A percentile compares a stretch with the other conserved stretches of the same genome.
Evolutionary conservation across 768 basidiomycete species (phyloP).

Genomic region (Suillus clintonianus): DNA sequence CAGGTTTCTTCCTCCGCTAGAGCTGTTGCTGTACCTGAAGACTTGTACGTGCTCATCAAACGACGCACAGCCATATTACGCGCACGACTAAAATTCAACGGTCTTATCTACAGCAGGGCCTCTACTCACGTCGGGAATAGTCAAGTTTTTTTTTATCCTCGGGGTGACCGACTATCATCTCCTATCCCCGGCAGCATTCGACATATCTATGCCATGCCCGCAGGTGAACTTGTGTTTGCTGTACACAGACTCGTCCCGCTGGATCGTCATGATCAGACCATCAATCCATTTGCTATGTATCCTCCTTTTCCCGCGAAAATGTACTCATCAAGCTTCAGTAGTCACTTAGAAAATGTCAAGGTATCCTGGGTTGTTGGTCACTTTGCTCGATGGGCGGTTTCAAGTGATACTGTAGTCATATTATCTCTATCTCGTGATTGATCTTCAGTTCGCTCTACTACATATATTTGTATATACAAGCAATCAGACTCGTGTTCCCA

Average conservation of each 20-base stretch:
- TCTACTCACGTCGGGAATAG: neutral
- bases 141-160: neutral
- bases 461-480: no score
- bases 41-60: neutral
- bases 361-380: no score
- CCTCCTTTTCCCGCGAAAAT: slow-evolving; percentile 10
- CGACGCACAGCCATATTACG: neutral
- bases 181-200: slow-evolving; percentile 1
- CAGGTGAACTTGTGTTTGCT: slow-evolving; percentile 2
- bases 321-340: no score
- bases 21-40: neutral
- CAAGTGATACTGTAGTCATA: no score
- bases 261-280: no score
- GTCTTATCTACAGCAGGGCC: neutral
- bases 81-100: neutral
- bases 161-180: neutral
- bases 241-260: neutral
- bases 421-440: no score
- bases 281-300: slow-evolving; percentile 8
- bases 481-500: no score
- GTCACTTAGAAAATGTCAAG: no score
- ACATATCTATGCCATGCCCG: neutral
- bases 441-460: no score
- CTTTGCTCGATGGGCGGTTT: no score
- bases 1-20: neutral